Base-by-base conservation (phyloP, 345 rosid genomes). In the Eucalyptus erythrocorys region DNA sequence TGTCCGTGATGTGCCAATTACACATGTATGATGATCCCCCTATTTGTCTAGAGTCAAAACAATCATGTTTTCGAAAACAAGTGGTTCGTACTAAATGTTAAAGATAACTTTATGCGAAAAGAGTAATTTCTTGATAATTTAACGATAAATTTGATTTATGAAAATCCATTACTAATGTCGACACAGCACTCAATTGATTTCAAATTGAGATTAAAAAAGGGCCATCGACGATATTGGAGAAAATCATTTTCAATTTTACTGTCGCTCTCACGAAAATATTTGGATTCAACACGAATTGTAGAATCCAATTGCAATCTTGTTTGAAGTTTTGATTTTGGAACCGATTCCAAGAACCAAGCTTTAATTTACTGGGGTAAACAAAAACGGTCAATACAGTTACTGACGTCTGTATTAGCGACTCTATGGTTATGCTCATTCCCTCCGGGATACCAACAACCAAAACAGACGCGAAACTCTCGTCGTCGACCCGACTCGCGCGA, bases 361-460 rank as follows among this genome's bases (percentile, higher is more conserved):
- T 55, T 10, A 55, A 55, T 4, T 55, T 55, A 4, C 30, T 24
- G 0, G 30, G 30, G 30, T 24, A 50, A 8, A 17, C 5, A 55
- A 24, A 55, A 51, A 21, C 6, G 3, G 13, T 4, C n/a, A n/a
- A 9, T 55, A 26, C 13, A 24, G 0, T 24, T 22, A 0, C 3
- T 10, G 6, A 55, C 53, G 53, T 50, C 12, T 0, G 2, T 13
- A 48, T 4, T 51, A 51, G 30, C 6, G 30, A 24, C 13, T 24
- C 1, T 8, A 68, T 34, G 80, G 22, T 34, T 34, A 16, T 34
- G 81, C 81, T 10, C n/a, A 43, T 71, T 71, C 43, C 81, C 80
- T 5, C 81, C 43, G 26, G 81, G 30, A 71, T 34, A 71, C 43
- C 26, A 71, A 71, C 81, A 17, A 34, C 24, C 81, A 22, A 34